Conservation (phyloP, 2,329 filamentous ascomycete genomes). For the Tolypocladium album region DNA sequence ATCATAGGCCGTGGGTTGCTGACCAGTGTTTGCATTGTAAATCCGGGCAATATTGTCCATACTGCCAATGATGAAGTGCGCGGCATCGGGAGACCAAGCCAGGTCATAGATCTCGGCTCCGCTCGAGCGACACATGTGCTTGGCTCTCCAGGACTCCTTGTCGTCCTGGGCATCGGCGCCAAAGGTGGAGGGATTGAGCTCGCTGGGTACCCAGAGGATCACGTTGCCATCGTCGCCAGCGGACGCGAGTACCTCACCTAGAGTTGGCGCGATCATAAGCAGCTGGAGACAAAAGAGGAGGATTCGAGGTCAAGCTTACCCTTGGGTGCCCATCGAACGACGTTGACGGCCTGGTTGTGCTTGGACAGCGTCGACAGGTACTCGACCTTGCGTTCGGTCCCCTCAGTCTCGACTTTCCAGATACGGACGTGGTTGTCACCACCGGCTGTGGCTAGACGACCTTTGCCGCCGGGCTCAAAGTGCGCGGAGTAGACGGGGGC, state of each 20-base stretch:
- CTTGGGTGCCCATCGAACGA: constrained; percentile 90
- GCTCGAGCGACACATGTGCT: constrained; percentile 93
- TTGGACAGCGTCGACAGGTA: constrained; percentile 88
- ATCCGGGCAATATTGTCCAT: constrained; percentile 99
- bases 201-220: constrained; percentile 87
- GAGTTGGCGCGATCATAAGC: constrained; percentile 4
- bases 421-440: constrained; percentile 95
- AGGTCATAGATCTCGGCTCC: constrained; percentile 97
- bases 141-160: constrained; percentile 93
- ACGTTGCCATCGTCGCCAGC: constrained; percentile 97
- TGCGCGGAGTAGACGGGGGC: constrained; percentile 95
- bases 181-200: constrained; percentile 57
- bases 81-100: constrained; percentile 95
- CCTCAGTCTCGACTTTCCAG: constrained; percentile 80
- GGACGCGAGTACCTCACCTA: constrained; percentile 86
- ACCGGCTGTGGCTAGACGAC: constrained; percentile 83
- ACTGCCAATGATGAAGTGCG: constrained; percentile 95
- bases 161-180: constrained; percentile 83
- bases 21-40: constrained; percentile 87
- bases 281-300: neutral
- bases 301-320: constrained; percentile 40
- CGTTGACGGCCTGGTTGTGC: constrained; percentile 95
- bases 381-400: constrained; percentile 78
- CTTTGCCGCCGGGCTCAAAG: constrained; percentile 88
- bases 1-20: constrained; percentile 11